phyloP scores from a whole-genome alignment of 805 yeast genomes.

The Martiniozyma abietophila region DNA sequence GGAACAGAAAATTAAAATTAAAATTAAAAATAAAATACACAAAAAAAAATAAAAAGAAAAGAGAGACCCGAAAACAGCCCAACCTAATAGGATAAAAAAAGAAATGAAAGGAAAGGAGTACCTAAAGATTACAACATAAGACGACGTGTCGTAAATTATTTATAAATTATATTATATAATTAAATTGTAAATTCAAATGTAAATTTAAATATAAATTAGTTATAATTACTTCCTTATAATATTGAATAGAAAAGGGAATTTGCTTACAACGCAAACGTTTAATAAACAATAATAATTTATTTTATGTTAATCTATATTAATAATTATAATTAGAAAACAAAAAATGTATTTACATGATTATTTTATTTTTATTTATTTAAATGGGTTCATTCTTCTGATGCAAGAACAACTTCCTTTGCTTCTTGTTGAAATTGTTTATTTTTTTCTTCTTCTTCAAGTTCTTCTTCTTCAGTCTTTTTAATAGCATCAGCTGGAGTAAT shows the following conservation, averaged over 20 bases:
- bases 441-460: conserved; percentile 2
- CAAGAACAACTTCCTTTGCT: conserved; percentile 6
- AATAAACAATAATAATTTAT: no score
- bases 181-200: no score
- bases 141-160: no score
- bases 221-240: no score
- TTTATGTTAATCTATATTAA: no score
- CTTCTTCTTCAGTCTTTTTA: conserved; percentile 11
- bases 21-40: neutral
- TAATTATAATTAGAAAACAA: neutral
- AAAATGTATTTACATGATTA: neutral
- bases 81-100: no score
- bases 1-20: neutral
- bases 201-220: no score
- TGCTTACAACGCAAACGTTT: no score
- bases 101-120: no score
- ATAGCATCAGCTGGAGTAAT: conserved; percentile 42
- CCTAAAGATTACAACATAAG: no score
- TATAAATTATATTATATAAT: no score
- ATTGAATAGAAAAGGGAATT: no score
- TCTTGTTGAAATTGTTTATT: conserved; percentile 5
- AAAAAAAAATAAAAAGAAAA: neutral
- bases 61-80: conserved; percentile 1
- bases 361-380: neutral
- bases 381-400: conserved; percentile 7